phyloP scores from a whole-genome alignment of 2,329 filamentous ascomycete genomes.

The Penicillium nordicum region DNA sequence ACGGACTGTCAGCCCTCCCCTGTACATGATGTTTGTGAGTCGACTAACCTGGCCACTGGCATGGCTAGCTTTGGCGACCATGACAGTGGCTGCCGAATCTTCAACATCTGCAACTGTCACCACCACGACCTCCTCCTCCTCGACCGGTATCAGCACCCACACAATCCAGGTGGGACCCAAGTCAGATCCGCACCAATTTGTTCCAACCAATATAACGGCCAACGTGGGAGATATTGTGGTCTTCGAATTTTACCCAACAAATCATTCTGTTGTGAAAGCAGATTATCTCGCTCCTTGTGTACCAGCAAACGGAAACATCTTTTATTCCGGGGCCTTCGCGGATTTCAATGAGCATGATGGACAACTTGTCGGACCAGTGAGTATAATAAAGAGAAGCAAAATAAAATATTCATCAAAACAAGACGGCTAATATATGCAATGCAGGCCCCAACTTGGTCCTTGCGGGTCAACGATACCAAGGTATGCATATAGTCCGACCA shows the following conservation, averaged over 20 bases:
- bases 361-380: conserved; percentile 34
- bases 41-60: conserved; percentile 1
- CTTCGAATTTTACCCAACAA: conserved; percentile 61
- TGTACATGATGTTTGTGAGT: conserved; percentile 6
- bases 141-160: conserved; percentile 26
- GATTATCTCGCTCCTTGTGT: conserved; percentile 61
- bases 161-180: conserved; percentile 36
- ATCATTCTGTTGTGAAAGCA: conserved; percentile 62
- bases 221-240: conserved; percentile 38
- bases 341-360: conserved; percentile 50
- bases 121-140: conserved; percentile 15
- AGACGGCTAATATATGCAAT: background rate
- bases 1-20: background rate
- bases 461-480: conserved; percentile 57
- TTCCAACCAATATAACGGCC: conserved; percentile 29
- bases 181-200: conserved; percentile 31
- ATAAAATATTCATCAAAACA: background rate
- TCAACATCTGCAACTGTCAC: background rate
- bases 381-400: conserved; percentile 10
- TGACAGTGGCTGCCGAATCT: background rate
- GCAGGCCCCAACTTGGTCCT: conserved; percentile 38
- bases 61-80: conserved; percentile 1
- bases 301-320: conserved; percentile 43
- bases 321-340: conserved; percentile 37
- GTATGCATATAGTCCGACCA: conserved; percentile 15